Percentiles rank a stretch among this genome's conserved stretches.
phyloP scores from a whole-genome alignment of 768 basidiomycete genomes.

The Lactifluus pinguis region DNA sequence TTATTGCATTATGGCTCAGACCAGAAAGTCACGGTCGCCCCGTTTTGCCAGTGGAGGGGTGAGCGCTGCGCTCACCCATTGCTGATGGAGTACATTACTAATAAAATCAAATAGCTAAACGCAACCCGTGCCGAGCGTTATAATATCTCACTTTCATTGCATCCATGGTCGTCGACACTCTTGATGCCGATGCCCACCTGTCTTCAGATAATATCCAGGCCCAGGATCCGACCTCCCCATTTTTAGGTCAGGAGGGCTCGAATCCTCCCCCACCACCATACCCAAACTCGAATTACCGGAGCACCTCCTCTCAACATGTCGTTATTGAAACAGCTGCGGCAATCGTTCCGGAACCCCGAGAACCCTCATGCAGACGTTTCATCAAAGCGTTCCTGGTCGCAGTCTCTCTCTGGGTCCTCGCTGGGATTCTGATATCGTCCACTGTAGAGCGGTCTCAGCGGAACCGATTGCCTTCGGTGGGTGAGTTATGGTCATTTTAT shows the following conservation, averaged over 20 bases:
- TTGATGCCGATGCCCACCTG: not conserved
- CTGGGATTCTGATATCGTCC: constrained; percentile 12
- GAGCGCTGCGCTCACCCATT: no score
- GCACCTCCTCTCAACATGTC: not conserved
- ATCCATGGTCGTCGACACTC: not conserved
- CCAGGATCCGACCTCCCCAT: not conserved
- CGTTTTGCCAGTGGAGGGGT: no score
- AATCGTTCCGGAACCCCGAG: not conserved
- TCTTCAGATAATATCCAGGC: not conserved
- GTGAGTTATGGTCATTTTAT: not conserved
- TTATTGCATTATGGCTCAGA: no score
- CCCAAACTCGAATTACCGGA: not conserved
- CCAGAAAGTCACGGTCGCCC: no score
- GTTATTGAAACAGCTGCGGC: not conserved
- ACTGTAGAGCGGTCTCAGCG: not conserved
- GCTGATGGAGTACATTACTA: not conserved
- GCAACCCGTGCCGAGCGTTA: no score
- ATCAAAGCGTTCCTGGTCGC: constrained; percentile 24
- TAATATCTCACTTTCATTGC: not conserved
- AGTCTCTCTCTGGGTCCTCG: constrained; percentile 21
- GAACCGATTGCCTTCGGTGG: not conserved
- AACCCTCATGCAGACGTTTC: constrained; percentile 20
- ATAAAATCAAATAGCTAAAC: no score
- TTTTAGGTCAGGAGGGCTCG: not conserved
- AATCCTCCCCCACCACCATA: constrained; percentile 10